These are phyloP conservation scores for Syncephalastrum contaminatum DNA, from an alignment of 371 early-diverging fungal genomes.

Conservation along the genomic window DNA sequence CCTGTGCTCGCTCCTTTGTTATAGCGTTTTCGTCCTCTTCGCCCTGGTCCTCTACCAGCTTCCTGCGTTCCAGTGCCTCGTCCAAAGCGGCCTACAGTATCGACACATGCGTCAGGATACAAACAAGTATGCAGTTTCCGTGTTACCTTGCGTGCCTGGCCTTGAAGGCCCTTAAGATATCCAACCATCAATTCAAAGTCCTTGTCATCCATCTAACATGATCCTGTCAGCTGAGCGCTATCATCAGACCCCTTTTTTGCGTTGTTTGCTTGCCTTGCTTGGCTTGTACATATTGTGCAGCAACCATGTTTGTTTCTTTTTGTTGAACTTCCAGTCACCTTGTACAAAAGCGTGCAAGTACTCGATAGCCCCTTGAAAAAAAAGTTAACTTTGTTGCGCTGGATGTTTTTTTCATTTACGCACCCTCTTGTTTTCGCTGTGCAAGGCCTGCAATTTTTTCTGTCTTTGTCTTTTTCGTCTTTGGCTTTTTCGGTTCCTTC, in stretches of 20 bases:
- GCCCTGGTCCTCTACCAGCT: no score
- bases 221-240: not conserved
- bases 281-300: constrained; percentile 53
- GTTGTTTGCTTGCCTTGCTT: no score
- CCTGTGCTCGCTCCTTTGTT: not conserved
- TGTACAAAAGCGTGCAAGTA: constrained; percentile 32
- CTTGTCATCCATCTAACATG: constrained; percentile 18
- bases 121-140: not conserved
- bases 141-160: constrained; percentile 39
- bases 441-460: constrained; percentile 10
- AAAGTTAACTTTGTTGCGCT: constrained; percentile 4
- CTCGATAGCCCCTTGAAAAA: constrained; percentile 21
- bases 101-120: no score
- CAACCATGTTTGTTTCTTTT: constrained; percentile 62
- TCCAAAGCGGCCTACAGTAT: no score
- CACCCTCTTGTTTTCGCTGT: constrained; percentile 8
- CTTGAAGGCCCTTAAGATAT: constrained; percentile 42
- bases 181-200: constrained; percentile 37
- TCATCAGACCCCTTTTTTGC: constrained; percentile 2
- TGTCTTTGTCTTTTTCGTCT: no score
- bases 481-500: not conserved
- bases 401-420: constrained; percentile 9
- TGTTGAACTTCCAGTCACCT: constrained; percentile 61
- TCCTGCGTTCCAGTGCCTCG: no score
- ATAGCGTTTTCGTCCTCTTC: not conserved